Conservation (phyloP, 495 filamentous ascomycete genomes). For the Lasiosphaeria ovina region DNA sequence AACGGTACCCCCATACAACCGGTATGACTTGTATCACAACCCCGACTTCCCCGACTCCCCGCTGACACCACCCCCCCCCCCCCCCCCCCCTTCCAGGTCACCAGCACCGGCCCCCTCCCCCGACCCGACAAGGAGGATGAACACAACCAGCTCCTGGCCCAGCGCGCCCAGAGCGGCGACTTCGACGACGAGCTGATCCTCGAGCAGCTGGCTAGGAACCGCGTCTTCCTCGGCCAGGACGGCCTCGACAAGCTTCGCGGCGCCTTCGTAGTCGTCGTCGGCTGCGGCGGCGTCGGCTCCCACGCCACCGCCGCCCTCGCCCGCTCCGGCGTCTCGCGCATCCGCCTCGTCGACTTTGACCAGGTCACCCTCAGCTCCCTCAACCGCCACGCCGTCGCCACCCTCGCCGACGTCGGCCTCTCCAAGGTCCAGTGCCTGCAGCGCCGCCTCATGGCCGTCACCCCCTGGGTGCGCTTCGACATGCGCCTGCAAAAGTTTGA, state of each 20-base stretch:
- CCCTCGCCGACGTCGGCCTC: constrained; percentile 90
- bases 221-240: constrained; percentile 81
- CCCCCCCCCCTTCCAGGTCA: constrained; percentile 53
- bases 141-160: constrained; percentile 70
- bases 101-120: constrained; percentile 62
- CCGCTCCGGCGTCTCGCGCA: constrained; percentile 79
- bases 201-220: constrained; percentile 93
- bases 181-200: constrained; percentile 94
- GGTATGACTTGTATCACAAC: constrained; percentile 17
- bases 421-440: constrained; percentile 86
- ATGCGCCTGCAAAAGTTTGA: constrained; percentile 81
- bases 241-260: constrained; percentile 76
- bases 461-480: constrained; percentile 91
- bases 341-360: constrained; percentile 96
- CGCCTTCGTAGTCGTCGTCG: constrained; percentile 84
- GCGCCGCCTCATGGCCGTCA: constrained; percentile 74
- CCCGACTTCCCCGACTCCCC: too few species aligned
- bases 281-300: constrained; percentile 91
- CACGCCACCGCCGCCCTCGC: constrained; percentile 84
- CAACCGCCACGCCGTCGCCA: constrained; percentile 93
- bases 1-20: constrained; percentile 31
- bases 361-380: constrained; percentile 92
- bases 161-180: constrained; percentile 78
- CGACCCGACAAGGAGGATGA: constrained; percentile 69
- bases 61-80: too few species aligned